These are phyloP conservation scores for Taphrina deformans DNA, from an alignment of 1,139 yeast species.

Conservation along the genomic window DNA sequence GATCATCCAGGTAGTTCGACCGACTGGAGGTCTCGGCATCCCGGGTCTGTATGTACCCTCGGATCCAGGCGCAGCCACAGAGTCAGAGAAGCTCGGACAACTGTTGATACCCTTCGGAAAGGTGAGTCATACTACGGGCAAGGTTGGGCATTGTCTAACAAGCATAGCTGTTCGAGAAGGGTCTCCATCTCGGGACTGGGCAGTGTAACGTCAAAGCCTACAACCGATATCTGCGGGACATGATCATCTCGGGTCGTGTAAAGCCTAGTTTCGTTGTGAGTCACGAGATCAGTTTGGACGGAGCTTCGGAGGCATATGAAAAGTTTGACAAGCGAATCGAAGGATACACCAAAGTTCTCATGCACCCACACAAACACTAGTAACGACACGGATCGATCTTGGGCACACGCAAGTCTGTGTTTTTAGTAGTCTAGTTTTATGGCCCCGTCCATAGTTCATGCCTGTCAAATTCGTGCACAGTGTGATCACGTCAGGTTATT, in stretches of 20 bases:
- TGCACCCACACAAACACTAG: conserved; percentile 15
- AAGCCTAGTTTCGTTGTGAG: conserved; percentile 26
- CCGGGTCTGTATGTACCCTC: conserved; percentile 24
- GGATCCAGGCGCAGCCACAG: conserved; percentile 23
- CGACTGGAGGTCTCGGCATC: conserved; percentile 10
- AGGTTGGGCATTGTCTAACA: background rate
- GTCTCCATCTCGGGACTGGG: conserved; percentile 20
- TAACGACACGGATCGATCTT: background rate
- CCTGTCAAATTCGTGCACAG: too few species aligned
- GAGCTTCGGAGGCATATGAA: conserved; percentile 17
- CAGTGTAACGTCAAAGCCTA: conserved; percentile 23
- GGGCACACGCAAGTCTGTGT: too few species aligned
- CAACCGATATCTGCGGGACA: conserved; percentile 20
- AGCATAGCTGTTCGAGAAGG: conserved; percentile 12
- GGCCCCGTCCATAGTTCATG: too few species aligned
- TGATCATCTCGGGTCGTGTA: conserved; percentile 18
- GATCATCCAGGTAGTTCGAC: conserved; percentile 16
- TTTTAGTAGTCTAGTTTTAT: too few species aligned
- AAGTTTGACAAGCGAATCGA: conserved; percentile 26
- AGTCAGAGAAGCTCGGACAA: background rate
- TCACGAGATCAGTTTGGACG: conserved; percentile 7
- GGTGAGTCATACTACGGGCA: background rate
- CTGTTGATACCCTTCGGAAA: conserved; percentile 24
- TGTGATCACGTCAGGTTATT: too few species aligned
- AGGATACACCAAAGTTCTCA: conserved; percentile 21